Percentiles rank a stretch among this genome's conserved stretches.
phyloP scores from a whole-genome alignment of 176 grass and related monocot species.

The Carex pumila region DNA sequence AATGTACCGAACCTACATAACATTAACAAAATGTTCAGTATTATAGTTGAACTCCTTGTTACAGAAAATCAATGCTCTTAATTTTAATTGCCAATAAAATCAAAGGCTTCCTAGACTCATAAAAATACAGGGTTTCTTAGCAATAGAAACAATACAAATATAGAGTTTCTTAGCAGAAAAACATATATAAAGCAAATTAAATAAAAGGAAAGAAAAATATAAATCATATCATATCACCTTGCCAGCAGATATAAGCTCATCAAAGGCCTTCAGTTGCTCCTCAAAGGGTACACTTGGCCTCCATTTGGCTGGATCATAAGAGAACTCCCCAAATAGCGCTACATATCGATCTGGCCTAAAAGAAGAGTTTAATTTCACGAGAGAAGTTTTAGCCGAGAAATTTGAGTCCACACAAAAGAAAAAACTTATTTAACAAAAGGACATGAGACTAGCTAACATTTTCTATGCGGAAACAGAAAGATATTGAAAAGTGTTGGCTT shows the following conservation, averaged over 20 bases:
- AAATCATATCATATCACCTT: constrained; percentile 45
- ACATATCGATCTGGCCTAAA: constrained; percentile 99
- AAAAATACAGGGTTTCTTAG: background rate
- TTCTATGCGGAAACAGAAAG: background rate
- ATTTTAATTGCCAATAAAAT: background rate
- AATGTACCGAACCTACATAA: constrained; percentile 63
- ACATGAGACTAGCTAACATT: background rate
- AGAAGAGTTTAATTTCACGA: constrained; percentile 23
- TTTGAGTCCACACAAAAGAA: background rate
- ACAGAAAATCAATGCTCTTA: background rate
- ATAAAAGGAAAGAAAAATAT: background rate
- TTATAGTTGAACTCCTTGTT: background rate
- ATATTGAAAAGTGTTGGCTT: background rate
- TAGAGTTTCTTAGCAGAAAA: background rate
- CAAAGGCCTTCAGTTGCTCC: constrained; percentile 65
- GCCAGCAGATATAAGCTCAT: constrained; percentile 70
- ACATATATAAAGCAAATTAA: background rate
- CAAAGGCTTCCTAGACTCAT: no score
- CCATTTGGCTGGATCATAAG: constrained; percentile 77
- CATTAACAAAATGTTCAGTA: background rate
- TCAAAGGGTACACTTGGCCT: constrained; percentile 75
- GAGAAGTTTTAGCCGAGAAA: background rate
- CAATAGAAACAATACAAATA: background rate
- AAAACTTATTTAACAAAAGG: background rate
- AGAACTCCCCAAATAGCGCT: constrained; percentile 68